A percentile compares a stretch with the other conserved stretches of the same genome.
Evolutionary conservation across 2,329 filamentous ascomycete species (phyloP).

Genomic region (Sarocladiaceae sp.): DNA sequence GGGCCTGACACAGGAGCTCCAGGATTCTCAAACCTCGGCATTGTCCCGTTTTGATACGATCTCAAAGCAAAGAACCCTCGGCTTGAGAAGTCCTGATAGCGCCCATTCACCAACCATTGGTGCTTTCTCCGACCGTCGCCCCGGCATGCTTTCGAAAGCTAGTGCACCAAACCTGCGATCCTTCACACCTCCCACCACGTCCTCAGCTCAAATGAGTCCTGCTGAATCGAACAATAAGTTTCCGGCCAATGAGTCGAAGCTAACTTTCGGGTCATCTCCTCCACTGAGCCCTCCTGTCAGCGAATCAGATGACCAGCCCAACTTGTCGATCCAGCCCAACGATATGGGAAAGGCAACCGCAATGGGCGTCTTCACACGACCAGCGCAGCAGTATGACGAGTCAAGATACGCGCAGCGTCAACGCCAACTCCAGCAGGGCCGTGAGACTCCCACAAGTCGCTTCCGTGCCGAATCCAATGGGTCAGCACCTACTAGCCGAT

Average conservation of each 20-base stretch:
- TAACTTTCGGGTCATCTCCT: slow-evolving; percentile 28
- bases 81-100: slow-evolving; percentile 47
- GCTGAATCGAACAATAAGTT: slow-evolving; percentile 33
- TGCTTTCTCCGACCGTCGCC: slow-evolving; percentile 41
- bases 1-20: slow-evolving; percentile 71
- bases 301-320: slow-evolving; percentile 63
- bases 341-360: slow-evolving; percentile 82
- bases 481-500: slow-evolving; percentile 35
- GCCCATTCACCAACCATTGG: slow-evolving; percentile 41
- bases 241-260: slow-evolving; percentile 27
- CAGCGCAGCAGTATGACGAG: slow-evolving; percentile 74
- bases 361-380: slow-evolving; percentile 60
- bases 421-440: slow-evolving; percentile 72
- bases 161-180: slow-evolving; percentile 68
- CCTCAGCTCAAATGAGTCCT: slow-evolving; percentile 33
- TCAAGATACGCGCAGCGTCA: slow-evolving; percentile 79
- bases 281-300: slow-evolving; percentile 56
- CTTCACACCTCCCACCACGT: slow-evolving; percentile 42
- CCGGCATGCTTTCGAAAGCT: slow-evolving; percentile 42
- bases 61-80: slow-evolving; percentile 52
- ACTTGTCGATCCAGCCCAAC: slow-evolving; percentile 65
- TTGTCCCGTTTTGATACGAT: slow-evolving; percentile 78
- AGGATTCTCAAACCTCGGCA: slow-evolving; percentile 74
- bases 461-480: slow-evolving; percentile 41
- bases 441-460: slow-evolving; percentile 54